phyloP scores from a whole-genome alignment of 176 grass and related monocot species.

The Olyra latifolia region DNA sequence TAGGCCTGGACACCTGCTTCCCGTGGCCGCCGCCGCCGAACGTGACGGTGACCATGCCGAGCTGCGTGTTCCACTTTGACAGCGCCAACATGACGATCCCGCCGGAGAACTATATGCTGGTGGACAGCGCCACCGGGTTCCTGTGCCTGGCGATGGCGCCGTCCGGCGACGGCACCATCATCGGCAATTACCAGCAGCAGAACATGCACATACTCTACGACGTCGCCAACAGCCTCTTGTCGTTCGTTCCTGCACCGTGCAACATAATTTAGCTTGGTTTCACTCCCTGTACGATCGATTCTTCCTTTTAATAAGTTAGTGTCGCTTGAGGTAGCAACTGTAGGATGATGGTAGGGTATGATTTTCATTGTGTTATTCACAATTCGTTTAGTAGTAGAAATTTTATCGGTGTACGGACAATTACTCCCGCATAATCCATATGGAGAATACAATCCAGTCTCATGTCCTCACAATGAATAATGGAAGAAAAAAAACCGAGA shows the following conservation, averaged over 20 bases:
- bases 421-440: too few species aligned
- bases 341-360: neutral
- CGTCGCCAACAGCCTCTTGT: neutral
- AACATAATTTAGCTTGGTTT: neutral
- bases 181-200: constrained; percentile 18
- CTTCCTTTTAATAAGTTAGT: constrained; percentile 23
- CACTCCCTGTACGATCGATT: neutral
- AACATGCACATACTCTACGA: constrained; percentile 4
- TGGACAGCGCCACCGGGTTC: neutral
- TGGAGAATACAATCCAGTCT: too few species aligned
- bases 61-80: neutral
- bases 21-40: neutral
- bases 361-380: neutral
- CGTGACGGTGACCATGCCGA: neutral
- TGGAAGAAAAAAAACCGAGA: too few species aligned
- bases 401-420: too few species aligned
- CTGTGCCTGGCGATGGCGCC: constrained; percentile 5
- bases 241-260: constrained; percentile 15
- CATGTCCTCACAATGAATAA: too few species aligned
- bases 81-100: neutral
- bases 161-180: neutral
- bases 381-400: neutral
- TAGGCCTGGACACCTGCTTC: constrained; percentile 27
- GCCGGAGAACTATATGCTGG: constrained; percentile 19
- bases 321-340: neutral